Conservation (phyloP, 116 monocot genomes). For the Papilionanthe hybrid region DNA sequence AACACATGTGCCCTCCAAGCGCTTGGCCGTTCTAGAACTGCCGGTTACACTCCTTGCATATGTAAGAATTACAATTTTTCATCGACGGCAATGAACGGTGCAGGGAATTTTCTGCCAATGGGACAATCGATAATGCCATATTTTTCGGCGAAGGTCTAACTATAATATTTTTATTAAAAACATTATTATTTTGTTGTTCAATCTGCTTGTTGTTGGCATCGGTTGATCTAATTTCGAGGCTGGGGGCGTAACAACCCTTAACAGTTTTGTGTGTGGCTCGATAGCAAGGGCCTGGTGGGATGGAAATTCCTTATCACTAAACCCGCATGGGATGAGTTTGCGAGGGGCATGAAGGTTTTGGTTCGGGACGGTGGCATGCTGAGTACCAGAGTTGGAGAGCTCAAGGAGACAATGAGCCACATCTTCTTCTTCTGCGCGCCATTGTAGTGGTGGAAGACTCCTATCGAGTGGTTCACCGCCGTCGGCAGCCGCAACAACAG, state of each 20-base stretch:
- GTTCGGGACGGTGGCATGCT: no score
- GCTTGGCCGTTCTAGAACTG: no score
- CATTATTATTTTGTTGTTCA: not conserved
- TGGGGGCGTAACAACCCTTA: conserved; percentile 71
- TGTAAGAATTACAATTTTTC: conserved; percentile 66
- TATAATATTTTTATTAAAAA: not conserved
- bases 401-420: no score
- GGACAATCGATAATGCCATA: conserved; percentile 38
- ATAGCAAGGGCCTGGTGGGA: conserved; percentile 91
- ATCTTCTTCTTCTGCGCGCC: no score
- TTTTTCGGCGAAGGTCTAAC: not conserved
- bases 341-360: no score
- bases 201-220: not conserved
- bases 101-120: conserved; percentile 4
- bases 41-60: conserved; percentile 67
- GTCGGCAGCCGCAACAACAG: no score
- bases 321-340: conserved; percentile 11
- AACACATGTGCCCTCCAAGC: no score
- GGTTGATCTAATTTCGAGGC: not conserved
- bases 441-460: no score
- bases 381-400: no score
- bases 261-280: conserved; percentile 90
- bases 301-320: conserved; percentile 71
- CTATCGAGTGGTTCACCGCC: no score
- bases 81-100: conserved; percentile 11